Evolutionary conservation across 2,329 filamentous ascomycete genomes (phyloP).

Genomic region (Huntiella moniliformis): DNA sequence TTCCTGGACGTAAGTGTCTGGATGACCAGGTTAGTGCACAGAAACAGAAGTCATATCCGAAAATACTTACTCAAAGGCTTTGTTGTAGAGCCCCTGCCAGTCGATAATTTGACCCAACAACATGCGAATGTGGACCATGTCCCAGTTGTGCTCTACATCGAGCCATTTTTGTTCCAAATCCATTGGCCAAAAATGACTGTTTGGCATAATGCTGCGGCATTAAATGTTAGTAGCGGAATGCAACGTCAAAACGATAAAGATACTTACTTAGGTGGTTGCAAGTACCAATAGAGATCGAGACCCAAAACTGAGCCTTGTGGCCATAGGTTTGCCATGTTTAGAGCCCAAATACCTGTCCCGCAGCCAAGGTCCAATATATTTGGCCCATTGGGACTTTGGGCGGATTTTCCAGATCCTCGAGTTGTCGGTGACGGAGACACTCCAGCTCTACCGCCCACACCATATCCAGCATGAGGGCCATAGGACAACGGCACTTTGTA

Average conservation of each 20-base stretch:
- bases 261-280: slow-evolving; percentile 23
- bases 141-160: slow-evolving; percentile 36
- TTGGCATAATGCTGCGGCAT: slow-evolving; percentile 44
- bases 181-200: slow-evolving; percentile 48
- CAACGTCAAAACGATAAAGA: too few species aligned
- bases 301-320: slow-evolving; percentile 19
- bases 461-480: background rate
- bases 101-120: slow-evolving; percentile 58
- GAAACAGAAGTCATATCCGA: background rate
- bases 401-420: slow-evolving; percentile 1
- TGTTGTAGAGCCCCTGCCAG: slow-evolving; percentile 58
- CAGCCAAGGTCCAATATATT: slow-evolving; percentile 53
- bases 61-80: slow-evolving; percentile 40
- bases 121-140: slow-evolving; percentile 69
- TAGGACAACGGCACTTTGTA: slow-evolving; percentile 8
- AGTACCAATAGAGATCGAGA: slow-evolving; percentile 22
- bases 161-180: slow-evolving; percentile 65
- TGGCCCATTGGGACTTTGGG: slow-evolving; percentile 12
- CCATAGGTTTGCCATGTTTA: slow-evolving; percentile 56
- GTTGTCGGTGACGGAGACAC: slow-evolving; percentile 4
- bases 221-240: background rate
- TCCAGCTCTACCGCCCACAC: background rate
- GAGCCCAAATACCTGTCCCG: slow-evolving; percentile 81
- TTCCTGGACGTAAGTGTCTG: slow-evolving; percentile 59
- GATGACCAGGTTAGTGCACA: background rate